Base-by-base conservation (phyloP, 306 rosid species). In the Clitoria ternatea region DNA sequence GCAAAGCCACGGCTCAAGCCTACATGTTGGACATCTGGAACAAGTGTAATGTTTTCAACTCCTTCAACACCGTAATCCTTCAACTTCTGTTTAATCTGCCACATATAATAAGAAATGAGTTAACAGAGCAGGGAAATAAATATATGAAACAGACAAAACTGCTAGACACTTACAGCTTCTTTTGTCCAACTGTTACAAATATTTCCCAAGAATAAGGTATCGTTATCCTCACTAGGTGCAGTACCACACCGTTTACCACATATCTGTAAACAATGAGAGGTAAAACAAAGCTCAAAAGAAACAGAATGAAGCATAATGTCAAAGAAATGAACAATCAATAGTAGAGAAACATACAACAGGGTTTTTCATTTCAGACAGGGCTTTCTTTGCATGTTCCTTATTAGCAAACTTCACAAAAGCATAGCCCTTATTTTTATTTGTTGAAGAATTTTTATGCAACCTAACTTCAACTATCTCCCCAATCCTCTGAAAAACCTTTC, bases 1-100 rank as follows among this genome's bases (percentile, higher is more conserved):
- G 93, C 96, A 85, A 91, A 89, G n/a, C 91, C 90, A 29, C 90
- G 84, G 69, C 88, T 91, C 85, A 89, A 48, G 47, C 96, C 93
- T 67, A 82, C 87, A 29, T 44, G 85, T 62, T 69, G 86, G 80
- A 60, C 83, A 79, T 87, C 96, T 53, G 86, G 79, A 49, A 87
- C 96, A 6, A 91, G 86, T 6, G 87, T 89, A 72, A 91, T 82
- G 75, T 44, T 81, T 80, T 89, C 97, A 78, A 85, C 84, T 70
- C 86, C 84, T 63, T 91, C 97, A 61, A 89, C 57, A 32, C 86
- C 87, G 77, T 85, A 89, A 59, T 85, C 87, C 80, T 82, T 91
- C 74, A 91, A 74, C 80, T 89, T 91, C 77, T 89, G 86, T 63
- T 66, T 82, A 50, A 89, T 82, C 97, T 89, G 96, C 45, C 79